Conservation (phyloP, 2,329 filamentous ascomycete genomes). For the Malbranchea zuffiana region DNA sequence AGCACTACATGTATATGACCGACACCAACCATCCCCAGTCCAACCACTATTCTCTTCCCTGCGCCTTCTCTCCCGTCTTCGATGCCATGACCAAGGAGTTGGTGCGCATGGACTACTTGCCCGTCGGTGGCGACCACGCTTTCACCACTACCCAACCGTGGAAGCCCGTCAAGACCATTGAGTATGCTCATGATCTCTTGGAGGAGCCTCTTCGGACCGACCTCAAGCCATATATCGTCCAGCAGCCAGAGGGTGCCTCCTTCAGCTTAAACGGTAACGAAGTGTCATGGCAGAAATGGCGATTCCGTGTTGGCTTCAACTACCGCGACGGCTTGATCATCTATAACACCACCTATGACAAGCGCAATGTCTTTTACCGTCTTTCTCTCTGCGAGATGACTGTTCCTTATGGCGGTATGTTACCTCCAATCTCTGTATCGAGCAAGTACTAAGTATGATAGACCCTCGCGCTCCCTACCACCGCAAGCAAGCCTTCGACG, state of each 20-base stretch:
- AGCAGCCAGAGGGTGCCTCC: conserved; percentile 55
- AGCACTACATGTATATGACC: conserved; percentile 45
- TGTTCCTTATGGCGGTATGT: conserved; percentile 34
- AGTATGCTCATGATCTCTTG: conserved; percentile 54
- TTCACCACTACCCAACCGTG: conserved; percentile 47
- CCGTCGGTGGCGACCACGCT: conserved; percentile 54
- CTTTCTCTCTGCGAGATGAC: conserved; percentile 58
- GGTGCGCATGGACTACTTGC: conserved; percentile 57
- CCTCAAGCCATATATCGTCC: conserved; percentile 52
- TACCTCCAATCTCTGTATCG: conserved; percentile 12
- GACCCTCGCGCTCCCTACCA: conserved; percentile 58
- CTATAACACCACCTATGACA: conserved; percentile 54
- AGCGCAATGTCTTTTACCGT: conserved; percentile 56
- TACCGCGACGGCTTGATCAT: conserved; percentile 55
- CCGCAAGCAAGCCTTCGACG: conserved; percentile 59
- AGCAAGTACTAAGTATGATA: conserved; percentile 39
- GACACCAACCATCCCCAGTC: conserved; percentile 54
- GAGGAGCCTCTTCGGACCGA: conserved; percentile 50
- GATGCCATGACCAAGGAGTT: conserved; percentile 53
- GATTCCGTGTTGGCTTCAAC: conserved; percentile 52
- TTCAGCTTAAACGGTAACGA: conserved; percentile 48
- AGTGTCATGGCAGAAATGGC: conserved; percentile 57
- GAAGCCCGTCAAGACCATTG: conserved; percentile 42
- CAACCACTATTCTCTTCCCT: conserved; percentile 58
- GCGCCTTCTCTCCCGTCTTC: conserved; percentile 57